These are phyloP conservation scores for Wallacemonas sp. DNA, from an alignment of 208 protist species.

Conservation along the genomic window DNA sequence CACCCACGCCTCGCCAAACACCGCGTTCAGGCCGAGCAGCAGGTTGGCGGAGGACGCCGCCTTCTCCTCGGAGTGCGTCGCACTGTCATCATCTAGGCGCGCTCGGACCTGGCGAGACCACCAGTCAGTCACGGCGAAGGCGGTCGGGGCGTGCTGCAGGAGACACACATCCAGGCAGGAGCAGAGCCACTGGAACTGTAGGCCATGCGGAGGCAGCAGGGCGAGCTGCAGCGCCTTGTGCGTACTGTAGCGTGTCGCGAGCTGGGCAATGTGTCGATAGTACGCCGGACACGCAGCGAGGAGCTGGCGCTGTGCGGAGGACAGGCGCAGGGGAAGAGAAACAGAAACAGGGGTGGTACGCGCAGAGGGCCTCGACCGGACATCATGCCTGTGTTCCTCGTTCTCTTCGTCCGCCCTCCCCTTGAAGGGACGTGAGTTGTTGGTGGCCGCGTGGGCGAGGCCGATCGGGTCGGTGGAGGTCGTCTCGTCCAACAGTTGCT, in stretches of 20 bases:
- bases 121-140: constrained; percentile 44
- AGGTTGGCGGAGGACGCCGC: too few species aligned
- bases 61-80: not conserved
- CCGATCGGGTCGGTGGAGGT: not conserved
- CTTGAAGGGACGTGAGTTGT: too few species aligned
- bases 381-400: too few species aligned
- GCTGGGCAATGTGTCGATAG: constrained; percentile 55
- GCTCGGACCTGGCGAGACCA: constrained; percentile 39
- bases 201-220: constrained; percentile 72
- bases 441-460: too few species aligned
- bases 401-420: not conserved
- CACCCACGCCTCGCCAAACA: constrained; percentile 4
- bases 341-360: too few species aligned
- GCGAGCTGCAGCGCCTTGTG: constrained; percentile 85
- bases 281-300: constrained; percentile 63
- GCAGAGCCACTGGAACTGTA: constrained; percentile 49
- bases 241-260: constrained; percentile 62
- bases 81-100: too few species aligned
- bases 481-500: not conserved
- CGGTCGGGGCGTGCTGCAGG: constrained; percentile 55
- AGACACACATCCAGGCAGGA: constrained; percentile 73
- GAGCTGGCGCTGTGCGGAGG: constrained; percentile 33
- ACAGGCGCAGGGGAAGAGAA: constrained; percentile 19
- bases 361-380: too few species aligned
- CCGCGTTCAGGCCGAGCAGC: constrained; percentile 12